Base-by-base conservation (phyloP, 345 rosid species). In the Acer saccharum region DNA sequence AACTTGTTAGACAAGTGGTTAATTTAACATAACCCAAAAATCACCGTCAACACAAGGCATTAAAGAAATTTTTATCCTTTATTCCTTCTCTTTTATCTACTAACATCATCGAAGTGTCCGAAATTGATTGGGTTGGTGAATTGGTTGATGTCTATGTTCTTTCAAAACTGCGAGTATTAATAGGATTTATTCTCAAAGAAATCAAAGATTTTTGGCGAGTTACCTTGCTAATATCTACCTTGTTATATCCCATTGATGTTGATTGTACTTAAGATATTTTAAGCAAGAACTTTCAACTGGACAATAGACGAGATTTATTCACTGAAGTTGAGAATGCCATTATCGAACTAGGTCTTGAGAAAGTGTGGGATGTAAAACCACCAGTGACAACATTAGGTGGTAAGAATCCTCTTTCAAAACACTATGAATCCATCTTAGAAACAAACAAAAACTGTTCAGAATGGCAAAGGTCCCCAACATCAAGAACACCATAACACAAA, bases 201-300 rank as follows among this genome's bases (percentile, higher is more conserved):
- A 85, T 95, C 52, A 92, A 95, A 89, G 94, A 86, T 21, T 87
- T 84, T 71, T 95, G 99, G 98, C 92, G 90, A 70, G 95, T 90
- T 78, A 84, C 96, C 12, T 86, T 95, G 81, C 75, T 93, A 82
- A 76, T 87, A 65, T 84, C 98, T 62, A 82, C 90, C 63, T 71
- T 95, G 84, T 57, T 88, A 57, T 82, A 87, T 83, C 90, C 90
- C 48, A 39, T 78, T 43, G 81, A 82, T 48, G 65, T 68, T 61
- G 90, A 84, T 64, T 67, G 65, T 69, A 81, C 81, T 72, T 78
- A 83, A 70, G 83, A 85, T 69, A 71, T 79, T 72, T 18, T 72
- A 46, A 81, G 78, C 58, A 61, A 81, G 82, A 76, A 78, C 60
- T 85, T 86, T 54, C 80, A 84, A 78, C 84, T 88, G 62, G 90